Conservation (phyloP, 2,329 filamentous ascomycete genomes). For the Clonostachys sp. region DNA sequence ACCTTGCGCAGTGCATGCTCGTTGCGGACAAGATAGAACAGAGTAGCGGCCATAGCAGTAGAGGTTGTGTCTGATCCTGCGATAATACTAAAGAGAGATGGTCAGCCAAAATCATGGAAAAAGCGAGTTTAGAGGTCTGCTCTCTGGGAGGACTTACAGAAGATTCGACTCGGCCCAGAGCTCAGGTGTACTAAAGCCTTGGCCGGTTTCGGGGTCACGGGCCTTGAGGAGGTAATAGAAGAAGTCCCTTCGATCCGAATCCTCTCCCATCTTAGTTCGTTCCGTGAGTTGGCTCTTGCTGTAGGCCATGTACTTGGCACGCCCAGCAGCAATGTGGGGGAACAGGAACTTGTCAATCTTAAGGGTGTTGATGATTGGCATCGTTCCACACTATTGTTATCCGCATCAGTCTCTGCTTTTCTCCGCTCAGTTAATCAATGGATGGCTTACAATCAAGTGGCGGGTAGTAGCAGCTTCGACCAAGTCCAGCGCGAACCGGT, state of each 20-base stretch:
- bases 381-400: slow-evolving; percentile 57
- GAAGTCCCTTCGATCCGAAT: slow-evolving; percentile 67
- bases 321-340: slow-evolving; percentile 59
- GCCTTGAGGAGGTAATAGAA: slow-evolving; percentile 72
- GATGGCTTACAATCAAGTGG: slow-evolving; percentile 58
- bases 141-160: slow-evolving; percentile 34
- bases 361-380: slow-evolving; percentile 63
- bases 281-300: slow-evolving; percentile 63
- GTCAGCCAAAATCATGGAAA: not conserved
- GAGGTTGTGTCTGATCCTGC: slow-evolving; percentile 70
- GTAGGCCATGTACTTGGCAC: slow-evolving; percentile 68
- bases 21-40: slow-evolving; percentile 59
- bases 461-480: slow-evolving; percentile 65
- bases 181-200: slow-evolving; percentile 60
- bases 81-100: slow-evolving; percentile 46
- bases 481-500: slow-evolving; percentile 62
- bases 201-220: slow-evolving; percentile 65
- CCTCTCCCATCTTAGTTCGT: slow-evolving; percentile 61
- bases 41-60: slow-evolving; percentile 58
- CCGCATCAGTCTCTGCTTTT: slow-evolving; percentile 1
- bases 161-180: slow-evolving; percentile 69
- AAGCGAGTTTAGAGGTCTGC: not conserved
- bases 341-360: slow-evolving; percentile 66
- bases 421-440: not conserved
- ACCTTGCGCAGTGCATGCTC: slow-evolving; percentile 38